Base-by-base conservation (phyloP, 1,284 basidiomycete genomes). In the Fistulinella cinereoalba region DNA sequence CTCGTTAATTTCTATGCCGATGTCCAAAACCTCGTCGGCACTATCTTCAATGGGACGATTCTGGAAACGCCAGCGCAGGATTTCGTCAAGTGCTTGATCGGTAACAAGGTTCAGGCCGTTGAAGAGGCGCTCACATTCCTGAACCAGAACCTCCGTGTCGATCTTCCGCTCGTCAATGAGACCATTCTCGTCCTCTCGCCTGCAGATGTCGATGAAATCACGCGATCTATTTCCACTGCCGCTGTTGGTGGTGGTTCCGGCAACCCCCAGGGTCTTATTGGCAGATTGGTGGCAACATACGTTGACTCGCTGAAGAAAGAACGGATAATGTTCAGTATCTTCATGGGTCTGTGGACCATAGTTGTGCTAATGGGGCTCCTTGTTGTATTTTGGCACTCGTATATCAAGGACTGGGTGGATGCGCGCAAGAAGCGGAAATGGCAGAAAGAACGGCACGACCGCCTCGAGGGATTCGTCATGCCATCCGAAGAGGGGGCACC, bases 91-190 rank as follows among this genome's bases (percentile, higher is more conserved):
- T 99, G 96, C 65, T 77, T 97, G 57, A 77, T 98, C 53, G 94
- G 95, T 6, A 80, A 79, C 50, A 99, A 99, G 65, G 84, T 98
- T 40, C 74, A 82, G 46, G 88, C 85, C 7, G 77, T 99, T 56
- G 90, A 95, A 67, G 77, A 82, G 18, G 94, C 89, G 8, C 74
- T 98, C 41, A 97, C 92, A 0, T 98, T 96, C 80, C 74, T 98
- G 51, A 87, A 95, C 57, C 74, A 93, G 54, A 93, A 96, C 65
- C 83, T 95, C 31, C 72, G 82, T 38, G 76, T 97, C 53, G 72
- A 88, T 54, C 78, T 97, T 43, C 85, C 90, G 0, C 76, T 75
- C 28, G 77, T 97, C 32, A 84, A 88, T 46, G 70, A 84, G 40
- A 77, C 79, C 47, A 77, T 86, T 31, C 81, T 98, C 46, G 73